Conservation (phyloP, 148 eudicot species). For the Rhododendron vialii region DNA sequence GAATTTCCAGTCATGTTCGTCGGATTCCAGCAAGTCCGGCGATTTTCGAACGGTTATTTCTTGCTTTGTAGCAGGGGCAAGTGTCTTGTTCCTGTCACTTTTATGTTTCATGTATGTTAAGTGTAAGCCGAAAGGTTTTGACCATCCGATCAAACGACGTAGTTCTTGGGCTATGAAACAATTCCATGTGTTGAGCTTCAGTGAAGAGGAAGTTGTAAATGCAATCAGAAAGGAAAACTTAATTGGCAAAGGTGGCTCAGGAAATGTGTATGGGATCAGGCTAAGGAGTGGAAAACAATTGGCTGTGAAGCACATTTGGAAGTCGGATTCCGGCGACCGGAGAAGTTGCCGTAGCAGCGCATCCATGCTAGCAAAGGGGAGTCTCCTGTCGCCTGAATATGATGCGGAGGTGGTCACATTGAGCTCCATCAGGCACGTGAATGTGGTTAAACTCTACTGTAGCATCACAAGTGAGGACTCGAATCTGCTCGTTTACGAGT, state of each 20-base stretch:
- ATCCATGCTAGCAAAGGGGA: conserved; percentile 22
- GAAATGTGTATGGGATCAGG: conserved; percentile 27
- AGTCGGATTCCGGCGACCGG: conserved; percentile 17
- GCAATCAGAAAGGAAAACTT: conserved; percentile 29
- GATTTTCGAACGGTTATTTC: neutral
- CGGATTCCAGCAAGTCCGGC: conserved; percentile 10
- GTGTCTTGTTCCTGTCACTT: conserved; percentile 17
- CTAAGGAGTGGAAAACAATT: conserved; percentile 22
- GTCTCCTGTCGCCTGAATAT: conserved; percentile 18
- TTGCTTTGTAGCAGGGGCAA: conserved; percentile 22
- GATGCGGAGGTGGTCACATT: conserved; percentile 38
- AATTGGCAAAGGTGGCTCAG: conserved; percentile 41
- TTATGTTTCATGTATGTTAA: conserved; percentile 16
- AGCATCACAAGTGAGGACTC: conserved; percentile 38
- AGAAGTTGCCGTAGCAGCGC: conserved; percentile 23
- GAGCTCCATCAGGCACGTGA: conserved; percentile 39
- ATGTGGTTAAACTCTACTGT: conserved; percentile 41
- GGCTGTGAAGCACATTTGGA: conserved; percentile 42
- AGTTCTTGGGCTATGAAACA: conserved; percentile 35
- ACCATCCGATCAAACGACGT: conserved; percentile 1
- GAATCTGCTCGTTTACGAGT: conserved; percentile 36
- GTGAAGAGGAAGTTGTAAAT: conserved; percentile 28
- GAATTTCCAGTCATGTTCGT: conserved; percentile 24
- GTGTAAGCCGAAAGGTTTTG: conserved; percentile 12
- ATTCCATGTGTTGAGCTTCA: conserved; percentile 28